Conservation (phyloP, 352 stramenopile genomes). For the Phytophthora cryptogea region DNA sequence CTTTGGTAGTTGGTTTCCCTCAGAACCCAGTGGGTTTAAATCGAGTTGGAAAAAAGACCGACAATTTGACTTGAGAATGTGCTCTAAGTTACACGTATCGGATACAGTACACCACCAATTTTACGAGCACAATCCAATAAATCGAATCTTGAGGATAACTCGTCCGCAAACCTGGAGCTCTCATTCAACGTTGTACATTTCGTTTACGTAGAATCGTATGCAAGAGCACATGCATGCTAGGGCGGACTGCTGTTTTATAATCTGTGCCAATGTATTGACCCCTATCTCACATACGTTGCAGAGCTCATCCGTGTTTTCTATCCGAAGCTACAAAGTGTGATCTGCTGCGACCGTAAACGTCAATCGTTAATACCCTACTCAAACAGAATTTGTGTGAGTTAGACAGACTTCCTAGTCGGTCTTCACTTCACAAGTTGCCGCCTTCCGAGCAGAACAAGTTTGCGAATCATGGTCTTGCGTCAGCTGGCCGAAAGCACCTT, state of each 20-base stretch:
- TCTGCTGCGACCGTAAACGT: slow-evolving; percentile 17
- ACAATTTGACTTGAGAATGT: too few species aligned
- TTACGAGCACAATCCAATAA: too few species aligned
- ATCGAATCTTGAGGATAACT: too few species aligned
- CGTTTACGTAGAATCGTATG: slow-evolving; percentile 1
- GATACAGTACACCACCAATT: too few species aligned
- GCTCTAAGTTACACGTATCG: too few species aligned
- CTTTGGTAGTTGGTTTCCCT: too few species aligned
- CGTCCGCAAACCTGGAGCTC: too few species aligned
- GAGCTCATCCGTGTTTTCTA: slow-evolving; percentile 14
- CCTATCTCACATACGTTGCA: neutral
- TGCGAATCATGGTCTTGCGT: slow-evolving; percentile 21
- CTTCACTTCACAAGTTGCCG: slow-evolving; percentile 21
- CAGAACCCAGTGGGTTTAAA: too few species aligned
- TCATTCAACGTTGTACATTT: too few species aligned
- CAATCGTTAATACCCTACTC: neutral
- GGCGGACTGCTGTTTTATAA: neutral
- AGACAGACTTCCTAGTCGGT: neutral
- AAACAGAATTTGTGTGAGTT: too few species aligned
- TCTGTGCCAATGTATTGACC: slow-evolving; percentile 8
- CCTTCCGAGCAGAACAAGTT: slow-evolving; percentile 17
- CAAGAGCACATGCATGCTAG: slow-evolving; percentile 3
- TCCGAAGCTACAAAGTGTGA: slow-evolving; percentile 21
- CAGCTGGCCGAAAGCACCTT: slow-evolving; percentile 41
- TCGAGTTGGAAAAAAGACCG: too few species aligned